phyloP scores from a whole-genome alignment of 257 asterid genomes.

The Solanum sejunctum region DNA sequence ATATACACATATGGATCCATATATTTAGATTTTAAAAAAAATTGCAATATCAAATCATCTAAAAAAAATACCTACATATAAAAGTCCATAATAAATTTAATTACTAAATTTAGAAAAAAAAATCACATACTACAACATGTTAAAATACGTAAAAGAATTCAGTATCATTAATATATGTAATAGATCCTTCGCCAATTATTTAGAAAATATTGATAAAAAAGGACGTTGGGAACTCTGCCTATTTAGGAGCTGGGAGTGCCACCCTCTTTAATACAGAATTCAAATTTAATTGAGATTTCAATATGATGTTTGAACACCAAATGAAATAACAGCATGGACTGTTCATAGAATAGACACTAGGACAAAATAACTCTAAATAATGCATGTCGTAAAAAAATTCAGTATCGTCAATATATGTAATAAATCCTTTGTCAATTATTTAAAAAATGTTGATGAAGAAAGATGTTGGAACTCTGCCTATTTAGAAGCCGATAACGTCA shows the following conservation, averaged over 20 bases:
- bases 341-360: no score
- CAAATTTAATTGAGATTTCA: no score
- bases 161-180: background rate
- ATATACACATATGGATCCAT: background rate
- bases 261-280: no score
- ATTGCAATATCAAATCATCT: no score
- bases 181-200: background rate
- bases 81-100: no score
- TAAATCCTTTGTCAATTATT: background rate
- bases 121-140: background rate
- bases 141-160: background rate
- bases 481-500: no score
- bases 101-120: no score
- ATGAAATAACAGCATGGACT: no score
- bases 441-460: background rate
- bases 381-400: background rate
- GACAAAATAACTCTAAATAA: no score
- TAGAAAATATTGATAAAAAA: background rate
- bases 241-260: no score
- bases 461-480: background rate
- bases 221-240: background rate
- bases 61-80: no score
- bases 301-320: no score
- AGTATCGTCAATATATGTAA: background rate
- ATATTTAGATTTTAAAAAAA: background rate